phyloP scores from a whole-genome alignment of 106 monocot species.

The Vanilla planifolia region DNA sequence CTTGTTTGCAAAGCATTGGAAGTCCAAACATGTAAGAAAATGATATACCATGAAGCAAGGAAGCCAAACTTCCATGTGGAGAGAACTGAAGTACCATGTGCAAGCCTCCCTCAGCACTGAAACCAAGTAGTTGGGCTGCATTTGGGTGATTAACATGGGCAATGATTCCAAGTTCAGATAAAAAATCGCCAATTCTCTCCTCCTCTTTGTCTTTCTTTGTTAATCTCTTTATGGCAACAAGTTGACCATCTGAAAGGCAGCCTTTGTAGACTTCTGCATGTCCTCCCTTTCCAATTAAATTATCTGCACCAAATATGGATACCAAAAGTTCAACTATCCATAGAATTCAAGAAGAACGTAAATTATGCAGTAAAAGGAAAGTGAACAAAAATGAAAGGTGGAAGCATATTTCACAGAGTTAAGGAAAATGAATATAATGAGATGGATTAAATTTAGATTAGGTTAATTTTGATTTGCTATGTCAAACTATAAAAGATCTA shows the following conservation, averaged over 20 bases:
- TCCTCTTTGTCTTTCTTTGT: conserved; percentile 58
- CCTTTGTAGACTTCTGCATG: conserved; percentile 94
- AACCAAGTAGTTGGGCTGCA: conserved; percentile 81
- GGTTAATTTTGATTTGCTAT: not conserved
- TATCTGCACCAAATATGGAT: too few species aligned
- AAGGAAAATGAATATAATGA: not conserved
- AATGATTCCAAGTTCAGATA: conserved; percentile 91
- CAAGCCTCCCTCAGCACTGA: conserved; percentile 79
- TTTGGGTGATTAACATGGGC: conserved; percentile 95
- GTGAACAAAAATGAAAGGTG: not conserved
- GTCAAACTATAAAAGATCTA: not conserved
- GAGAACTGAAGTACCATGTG: conserved; percentile 85
- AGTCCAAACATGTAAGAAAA: not conserved
- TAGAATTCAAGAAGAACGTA: too few species aligned
- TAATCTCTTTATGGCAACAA: conserved; percentile 87
- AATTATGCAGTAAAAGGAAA: too few species aligned
- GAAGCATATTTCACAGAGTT: too few species aligned
- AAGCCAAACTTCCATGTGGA: conserved; percentile 91
- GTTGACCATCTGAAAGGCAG: conserved; percentile 50
- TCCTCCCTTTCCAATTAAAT: conserved; percentile 91
- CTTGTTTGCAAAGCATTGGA: too few species aligned
- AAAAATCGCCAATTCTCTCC: conserved; percentile 61
- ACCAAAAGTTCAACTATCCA: too few species aligned
- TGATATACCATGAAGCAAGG: conserved; percentile 80
- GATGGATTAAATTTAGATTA: not conserved